Evolutionary conservation across 805 yeast genomes (phyloP).

Genomic region (Candida glaebosa): DNA sequence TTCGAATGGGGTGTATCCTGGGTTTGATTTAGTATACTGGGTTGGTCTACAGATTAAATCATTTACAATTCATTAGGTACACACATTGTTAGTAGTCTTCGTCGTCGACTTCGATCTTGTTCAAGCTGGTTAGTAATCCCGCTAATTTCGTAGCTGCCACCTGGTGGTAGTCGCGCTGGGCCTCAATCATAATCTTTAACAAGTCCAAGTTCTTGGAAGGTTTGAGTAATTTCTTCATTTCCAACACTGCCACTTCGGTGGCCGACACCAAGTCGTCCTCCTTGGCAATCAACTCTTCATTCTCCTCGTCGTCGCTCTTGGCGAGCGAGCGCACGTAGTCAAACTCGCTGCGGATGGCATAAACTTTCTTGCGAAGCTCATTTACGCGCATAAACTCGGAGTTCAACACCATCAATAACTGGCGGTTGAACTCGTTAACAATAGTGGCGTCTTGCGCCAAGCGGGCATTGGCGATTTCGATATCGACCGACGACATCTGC

Average conservation of each 20-base stretch:
- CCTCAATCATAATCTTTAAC: slow-evolving; percentile 62
- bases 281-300: slow-evolving; percentile 48
- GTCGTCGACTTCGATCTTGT: slow-evolving; percentile 26
- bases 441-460: slow-evolving; percentile 66
- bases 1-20: too few relatives aligned
- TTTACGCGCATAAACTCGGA: slow-evolving; percentile 59
- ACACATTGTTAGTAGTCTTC: not conserved
- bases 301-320: slow-evolving; percentile 45
- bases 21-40: too few relatives aligned
- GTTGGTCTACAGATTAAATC: too few relatives aligned
- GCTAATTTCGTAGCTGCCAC: slow-evolving; percentile 32
- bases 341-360: slow-evolving; percentile 63
- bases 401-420: slow-evolving; percentile 50
- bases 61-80: too few relatives aligned
- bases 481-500: slow-evolving; percentile 53
- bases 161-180: slow-evolving; percentile 58
- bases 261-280: slow-evolving; percentile 82
- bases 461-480: slow-evolving; percentile 64
- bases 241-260: slow-evolving; percentile 73
- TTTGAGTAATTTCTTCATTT: slow-evolving; percentile 68
- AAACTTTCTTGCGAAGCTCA: slow-evolving; percentile 64
- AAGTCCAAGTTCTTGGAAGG: slow-evolving; percentile 63
- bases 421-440: slow-evolving; percentile 54
- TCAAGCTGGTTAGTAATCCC: slow-evolving; percentile 26
- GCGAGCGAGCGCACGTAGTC: slow-evolving; percentile 61